Base-by-base conservation (phyloP, 1,284 basidiomycete genomes). In the Pseudozyma sp. region DNA sequence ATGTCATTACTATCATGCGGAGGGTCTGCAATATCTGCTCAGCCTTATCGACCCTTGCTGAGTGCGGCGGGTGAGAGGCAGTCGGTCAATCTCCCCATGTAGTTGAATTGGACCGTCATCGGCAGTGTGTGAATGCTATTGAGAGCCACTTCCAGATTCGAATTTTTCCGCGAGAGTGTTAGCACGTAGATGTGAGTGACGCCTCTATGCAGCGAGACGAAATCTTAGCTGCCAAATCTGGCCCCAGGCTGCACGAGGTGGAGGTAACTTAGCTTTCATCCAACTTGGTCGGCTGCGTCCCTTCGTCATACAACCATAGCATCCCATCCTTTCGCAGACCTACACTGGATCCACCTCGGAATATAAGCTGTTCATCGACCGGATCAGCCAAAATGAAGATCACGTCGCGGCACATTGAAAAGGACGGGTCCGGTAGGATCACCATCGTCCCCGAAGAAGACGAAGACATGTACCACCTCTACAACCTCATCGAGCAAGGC, bases 381-480 rank as follows among this genome's bases (percentile, higher is more conserved):
- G 35, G 8, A 37, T 14, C 40, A 16, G 10, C 5, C 59, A 73
- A 42, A 37, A 84, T 84, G 82, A 81, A 82, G 76, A 79, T 84
- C 62, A 68, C 73, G 14, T 75, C 77, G 19, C 68, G 72, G 40
- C 80, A 82, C 43, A 74, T 84, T 33, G 82, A 84, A 63, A 77
- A 78, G 59, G 81, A 84, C 51, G 82, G 82, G 19, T 82, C 81
- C 33, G 82, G 82, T 10, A 68, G 68, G 42, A 80, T 84, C 42
- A 75, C 78, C 17, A 55, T 84, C 30, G 60, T 77, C 4, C 82
- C 82, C 7, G 81, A 84, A 51, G 79, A 80, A 59, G 82, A 84
- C 79, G 97, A 99, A 86, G 97, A 99, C 86, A 97, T 99, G 92
- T 99, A 96, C 93, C 96, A 99, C 87, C 88, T 97, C n/a, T 98